Evolutionary conservation across 345 rosid species (phyloP), one percentile per base, ranked within the genome.

Genomic region (Aethionema arabicum): DNA sequence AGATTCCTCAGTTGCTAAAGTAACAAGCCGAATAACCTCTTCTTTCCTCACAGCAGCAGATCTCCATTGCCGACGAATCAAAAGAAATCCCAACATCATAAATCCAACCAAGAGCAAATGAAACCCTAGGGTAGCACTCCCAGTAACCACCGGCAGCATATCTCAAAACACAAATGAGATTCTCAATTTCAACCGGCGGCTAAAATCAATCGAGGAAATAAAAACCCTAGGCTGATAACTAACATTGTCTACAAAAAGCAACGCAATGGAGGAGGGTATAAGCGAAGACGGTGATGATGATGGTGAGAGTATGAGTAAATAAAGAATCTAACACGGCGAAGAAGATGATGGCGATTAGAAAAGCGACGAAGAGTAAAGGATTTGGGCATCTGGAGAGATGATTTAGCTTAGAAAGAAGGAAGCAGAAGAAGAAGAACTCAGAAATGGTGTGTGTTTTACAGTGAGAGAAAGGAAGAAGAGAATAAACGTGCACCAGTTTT

Each of bases 21-120:
- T 76, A 4, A 86, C 72, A 3, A 82, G 83, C 4, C 79, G 72
- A 12, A 37, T 2, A 51, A 86, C 73, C 56, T 86, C 83, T 33
- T 71, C 85, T 49, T 83, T 77, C 43, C 74, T 77, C 7, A 56
- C 73, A 12, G 67, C 58, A 11, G 77, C 79, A 72, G 83, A 76
- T 70, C 72, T 78, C 84, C 80, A 80, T 54, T 77, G 85, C 6
- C 77, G 75, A 4, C 82, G 78, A 48, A 80, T 60, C 3, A 81
- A 61, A 47, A 76, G 47, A 42, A 59, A 77, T 16, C 61, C 29
- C 13, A 64, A 10, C 36, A 69, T 68, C 29, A 82, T 6, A 32
- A 31, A 75, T 5, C 74, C 53, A 29, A 80, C 29, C 39, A 80
- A 56, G 5, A 77, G n/a, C 53, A 73, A 61, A 33, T 75, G 78